Evolutionary conservation across 2,329 filamentous ascomycete genomes (phyloP).

Genomic region (Colletotrichum tabaci): DNA sequence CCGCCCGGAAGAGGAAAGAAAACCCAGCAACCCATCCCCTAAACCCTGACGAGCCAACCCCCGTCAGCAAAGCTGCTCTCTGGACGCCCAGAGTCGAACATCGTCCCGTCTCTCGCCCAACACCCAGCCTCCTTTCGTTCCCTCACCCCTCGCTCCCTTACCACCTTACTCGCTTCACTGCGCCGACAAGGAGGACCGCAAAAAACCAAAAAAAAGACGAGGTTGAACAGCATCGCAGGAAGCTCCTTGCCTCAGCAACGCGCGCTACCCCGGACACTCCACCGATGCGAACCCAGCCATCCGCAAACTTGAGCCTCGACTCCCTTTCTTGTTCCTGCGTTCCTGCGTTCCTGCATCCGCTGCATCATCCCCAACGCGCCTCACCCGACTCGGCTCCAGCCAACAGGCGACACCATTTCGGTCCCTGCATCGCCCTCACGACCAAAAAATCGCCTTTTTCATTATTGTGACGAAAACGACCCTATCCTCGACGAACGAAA

Average conservation of each 20-base stretch:
- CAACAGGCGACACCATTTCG: constrained; percentile 30
- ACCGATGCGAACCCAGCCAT: constrained; percentile 63
- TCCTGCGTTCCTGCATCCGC: constrained; percentile 42
- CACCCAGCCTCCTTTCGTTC: constrained; percentile 35
- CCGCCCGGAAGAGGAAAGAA: constrained; percentile 11
- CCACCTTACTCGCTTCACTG: constrained; percentile 39
- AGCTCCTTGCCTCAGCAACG: constrained; percentile 46
- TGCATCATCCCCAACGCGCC: constrained; percentile 36
- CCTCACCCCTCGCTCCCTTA: constrained; percentile 39
- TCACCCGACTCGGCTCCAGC: constrained; percentile 32
- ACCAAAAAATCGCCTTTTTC: constrained; percentile 12
- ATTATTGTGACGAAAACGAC: constrained; percentile 21
- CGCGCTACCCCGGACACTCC: constrained; percentile 49
- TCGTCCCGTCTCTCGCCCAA: constrained; percentile 37
- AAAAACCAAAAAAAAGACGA: constrained; percentile 58
- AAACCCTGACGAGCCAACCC: constrained; percentile 40
- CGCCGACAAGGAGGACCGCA: constrained; percentile 42
- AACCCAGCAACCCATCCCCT: constrained; percentile 23
- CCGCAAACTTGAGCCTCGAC: constrained; percentile 55
- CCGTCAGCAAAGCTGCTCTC: constrained; percentile 35
- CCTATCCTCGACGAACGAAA: constrained; percentile 19
- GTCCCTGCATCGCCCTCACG: constrained; percentile 25
- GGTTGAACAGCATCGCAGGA: constrained; percentile 52
- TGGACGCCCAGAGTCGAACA: constrained; percentile 36
- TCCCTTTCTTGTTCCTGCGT: constrained; percentile 49